phyloP scores from a whole-genome alignment of 345 rosid species.

The Balakata baccata region DNA sequence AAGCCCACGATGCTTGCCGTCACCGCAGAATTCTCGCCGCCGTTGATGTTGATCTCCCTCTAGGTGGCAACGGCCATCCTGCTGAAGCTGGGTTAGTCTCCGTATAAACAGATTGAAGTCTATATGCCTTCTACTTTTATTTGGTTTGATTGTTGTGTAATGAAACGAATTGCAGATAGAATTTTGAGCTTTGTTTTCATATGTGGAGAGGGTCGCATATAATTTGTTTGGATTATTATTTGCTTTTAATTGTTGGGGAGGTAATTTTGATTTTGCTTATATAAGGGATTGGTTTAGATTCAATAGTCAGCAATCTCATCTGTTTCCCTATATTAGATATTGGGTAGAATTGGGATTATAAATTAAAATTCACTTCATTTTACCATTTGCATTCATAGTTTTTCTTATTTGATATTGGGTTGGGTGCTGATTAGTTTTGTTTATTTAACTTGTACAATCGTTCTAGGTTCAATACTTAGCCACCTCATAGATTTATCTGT shows the following conservation, averaged over 20 bases:
- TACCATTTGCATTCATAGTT: background rate
- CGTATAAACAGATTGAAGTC: background rate
- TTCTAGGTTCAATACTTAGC: constrained; percentile 2
- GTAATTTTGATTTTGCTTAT: background rate
- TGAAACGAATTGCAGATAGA: no score
- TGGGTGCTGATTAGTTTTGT: constrained; percentile 29
- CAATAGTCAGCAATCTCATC: no score
- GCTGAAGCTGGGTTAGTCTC: constrained; percentile 61
- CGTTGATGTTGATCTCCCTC: constrained; percentile 53
- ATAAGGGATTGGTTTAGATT: background rate
- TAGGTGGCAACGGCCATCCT: constrained; percentile 80
- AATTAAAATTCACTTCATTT: background rate
- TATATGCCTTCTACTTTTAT: background rate
- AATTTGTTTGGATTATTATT: no score
- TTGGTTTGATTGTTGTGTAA: no score
- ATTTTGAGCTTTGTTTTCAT: no score
- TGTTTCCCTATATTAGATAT: no score
- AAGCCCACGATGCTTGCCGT: constrained; percentile 65
- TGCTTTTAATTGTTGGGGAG: no score
- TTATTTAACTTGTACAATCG: background rate
- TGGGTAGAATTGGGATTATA: no score
- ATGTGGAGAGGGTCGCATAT: no score
- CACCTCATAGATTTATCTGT: background rate
- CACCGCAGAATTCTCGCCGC: constrained; percentile 63
- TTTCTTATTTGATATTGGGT: no score